These are phyloP conservation scores for Discostella stelligera DNA, from an alignment of 352 stramenopile species.

Conservation along the genomic window DNA sequence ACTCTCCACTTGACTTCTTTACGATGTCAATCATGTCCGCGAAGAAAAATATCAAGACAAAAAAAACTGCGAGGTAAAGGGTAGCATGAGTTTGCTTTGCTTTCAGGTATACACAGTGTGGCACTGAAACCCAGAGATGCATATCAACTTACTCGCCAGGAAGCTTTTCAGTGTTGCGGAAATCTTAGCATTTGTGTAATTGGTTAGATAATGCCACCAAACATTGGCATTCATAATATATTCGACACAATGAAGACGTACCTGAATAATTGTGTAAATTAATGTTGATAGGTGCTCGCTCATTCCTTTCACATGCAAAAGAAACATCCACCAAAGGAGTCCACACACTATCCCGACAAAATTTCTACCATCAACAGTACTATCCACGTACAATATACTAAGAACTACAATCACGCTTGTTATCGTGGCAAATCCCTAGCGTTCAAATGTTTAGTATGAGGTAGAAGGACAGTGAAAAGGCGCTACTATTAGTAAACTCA, in stretches of 20 bases:
- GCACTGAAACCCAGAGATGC: no score
- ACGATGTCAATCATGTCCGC: conserved; percentile 35
- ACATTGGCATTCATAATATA: neutral
- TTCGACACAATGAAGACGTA: neutral
- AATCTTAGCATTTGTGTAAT: conserved; percentile 15
- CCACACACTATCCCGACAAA: conserved; percentile 29
- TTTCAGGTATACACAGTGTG: no score
- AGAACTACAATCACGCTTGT: conserved; percentile 17
- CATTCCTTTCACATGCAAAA: conserved; percentile 43
- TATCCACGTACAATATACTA: conserved; percentile 24
- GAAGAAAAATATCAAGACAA: conserved; percentile 34
- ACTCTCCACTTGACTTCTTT: conserved; percentile 28
- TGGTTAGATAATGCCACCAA: neutral
- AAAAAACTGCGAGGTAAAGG: conserved; percentile 3
- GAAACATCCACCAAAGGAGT: conserved; percentile 38
- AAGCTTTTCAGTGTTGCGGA: conserved; percentile 21
- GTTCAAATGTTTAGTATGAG: conserved; percentile 1
- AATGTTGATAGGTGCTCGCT: conserved; percentile 36
- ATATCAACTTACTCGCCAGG: neutral
- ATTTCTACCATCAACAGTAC: conserved; percentile 19
- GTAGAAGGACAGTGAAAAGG: neutral
- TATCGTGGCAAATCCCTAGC: conserved; percentile 16
- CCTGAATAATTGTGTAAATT: conserved; percentile 41
- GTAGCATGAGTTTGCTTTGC: no score
- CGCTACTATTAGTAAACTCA: neutral